Evolutionary conservation across 2,329 filamentous ascomycete species (phyloP), one percentile per base, ranked within the genome.

Genomic region (Colletotrichum tabaci): DNA sequence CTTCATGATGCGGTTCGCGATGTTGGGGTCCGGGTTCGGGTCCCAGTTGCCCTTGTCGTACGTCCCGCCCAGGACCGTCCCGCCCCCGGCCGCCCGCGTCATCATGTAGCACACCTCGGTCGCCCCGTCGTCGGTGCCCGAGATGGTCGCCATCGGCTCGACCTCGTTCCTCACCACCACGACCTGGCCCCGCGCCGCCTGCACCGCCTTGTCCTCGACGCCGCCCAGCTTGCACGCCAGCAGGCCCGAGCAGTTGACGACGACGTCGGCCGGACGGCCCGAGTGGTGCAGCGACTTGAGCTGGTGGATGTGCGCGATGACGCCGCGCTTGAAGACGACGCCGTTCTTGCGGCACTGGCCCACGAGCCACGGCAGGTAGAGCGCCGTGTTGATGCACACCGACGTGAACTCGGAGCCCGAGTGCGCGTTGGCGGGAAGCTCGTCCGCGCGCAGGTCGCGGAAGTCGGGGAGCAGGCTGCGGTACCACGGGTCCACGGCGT

Each of bases 1-100:
- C 82, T 91, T 91, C 93, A 98, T 96, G 79, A 98, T 97, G 15
- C 95, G 88, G 65, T 88, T 82, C 0, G 95, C 94, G n/a, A 94
- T 86, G 78, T 93, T 94, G 0, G 92, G 91, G 77, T 98, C 95
- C 0, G 92, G 91, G 74, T 92, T 88, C 47, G 90, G 88, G 75
- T 96, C 93, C 94, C 94, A 97, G 77, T 91, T 92, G 38, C 91
- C 88, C 76, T 92, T 89, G 79, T 95, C 91, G 77, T 97, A 93
- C 57, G 92, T 96, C 2, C 95, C 95, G n/a, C 95, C 95, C 2
- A 98, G 84, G 52, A 98, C 87, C 0, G 94, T 96, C 13, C 95
- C 95, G 23, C 95, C 95, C n/a, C 89, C 89, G 0, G 87, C 88
- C 1, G 95, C 93, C 38, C 95, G 88, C 77, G 90, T 91, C 95